phyloP scores from a whole-genome alignment of 257 asterid genomes.

The Forsythia suspensa region DNA sequence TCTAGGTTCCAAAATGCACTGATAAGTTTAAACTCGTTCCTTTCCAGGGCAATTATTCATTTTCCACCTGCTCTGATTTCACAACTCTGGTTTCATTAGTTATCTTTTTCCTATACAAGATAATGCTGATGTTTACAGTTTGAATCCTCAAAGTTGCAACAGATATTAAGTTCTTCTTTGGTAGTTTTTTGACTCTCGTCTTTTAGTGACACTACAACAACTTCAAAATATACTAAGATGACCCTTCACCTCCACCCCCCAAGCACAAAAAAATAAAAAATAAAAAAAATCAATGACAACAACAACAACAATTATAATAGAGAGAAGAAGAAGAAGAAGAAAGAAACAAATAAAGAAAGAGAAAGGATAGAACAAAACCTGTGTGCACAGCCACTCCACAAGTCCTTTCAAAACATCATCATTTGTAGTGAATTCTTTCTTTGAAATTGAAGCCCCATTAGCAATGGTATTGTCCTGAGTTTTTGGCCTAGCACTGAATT shows the following conservation, averaged over 20 bases:
- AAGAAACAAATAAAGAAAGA: no score
- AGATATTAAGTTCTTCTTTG: not conserved
- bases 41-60: not conserved
- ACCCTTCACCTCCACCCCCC: not conserved
- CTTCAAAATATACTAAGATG: conserved; percentile 3
- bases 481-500: conserved; percentile 75
- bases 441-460: conserved; percentile 59
- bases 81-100: not conserved
- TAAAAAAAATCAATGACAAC: not conserved
- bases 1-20: not conserved
- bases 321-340: no score
- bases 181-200: not conserved
- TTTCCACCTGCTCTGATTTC: not conserved
- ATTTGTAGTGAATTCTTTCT: conserved; percentile 49
- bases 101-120: not conserved
- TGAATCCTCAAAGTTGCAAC: not conserved
- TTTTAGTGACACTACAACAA: not conserved
- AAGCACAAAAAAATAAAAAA: not conserved
- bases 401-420: conserved; percentile 79
- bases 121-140: not conserved
- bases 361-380: conserved; percentile 37
- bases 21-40: not conserved
- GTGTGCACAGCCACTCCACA: conserved; percentile 87
- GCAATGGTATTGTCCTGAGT: conserved; percentile 37
- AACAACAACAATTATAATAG: not conserved